phyloP scores from a whole-genome alignment of 2,329 filamentous ascomycete genomes.

The Teratosphaeria epicoccoides region DNA sequence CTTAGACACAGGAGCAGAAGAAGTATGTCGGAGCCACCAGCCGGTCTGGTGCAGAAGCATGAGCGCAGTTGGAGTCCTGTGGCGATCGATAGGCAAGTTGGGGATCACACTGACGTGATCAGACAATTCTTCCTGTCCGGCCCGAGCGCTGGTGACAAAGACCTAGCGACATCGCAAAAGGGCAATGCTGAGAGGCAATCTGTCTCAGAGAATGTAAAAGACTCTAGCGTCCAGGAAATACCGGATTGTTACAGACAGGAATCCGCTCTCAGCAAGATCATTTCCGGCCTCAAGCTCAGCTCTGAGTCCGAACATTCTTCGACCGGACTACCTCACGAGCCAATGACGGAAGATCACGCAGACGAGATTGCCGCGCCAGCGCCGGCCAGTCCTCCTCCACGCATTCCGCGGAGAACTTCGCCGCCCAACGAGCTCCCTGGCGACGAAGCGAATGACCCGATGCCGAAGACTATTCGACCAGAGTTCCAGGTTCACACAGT shows the following conservation, averaged over 20 bases:
- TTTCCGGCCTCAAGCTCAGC: not conserved
- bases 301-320: not conserved
- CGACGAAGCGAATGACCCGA: not conserved
- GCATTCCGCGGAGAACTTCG: not conserved
- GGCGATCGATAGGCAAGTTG: constrained; percentile 2
- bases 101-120: constrained; percentile 2
- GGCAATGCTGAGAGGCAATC: not conserved
- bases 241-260: not conserved
- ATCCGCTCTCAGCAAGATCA: not conserved
- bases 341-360: not conserved
- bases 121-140: constrained; percentile 2
- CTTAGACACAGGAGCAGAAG: not conserved
- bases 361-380: not conserved
- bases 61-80: not conserved
- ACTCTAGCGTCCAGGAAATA: not conserved
- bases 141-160: not conserved
- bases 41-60: not conserved
- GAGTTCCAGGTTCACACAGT: not conserved
- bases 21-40: not conserved
- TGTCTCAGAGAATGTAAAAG: not conserved
- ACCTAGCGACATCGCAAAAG: not conserved
- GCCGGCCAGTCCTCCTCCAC: not conserved
- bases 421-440: not conserved
- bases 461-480: not conserved
- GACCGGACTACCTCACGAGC: not conserved